Evolutionary conservation across 1,284 basidiomycete species (phyloP).

Genomic region (Tylopilus sp.): DNA sequence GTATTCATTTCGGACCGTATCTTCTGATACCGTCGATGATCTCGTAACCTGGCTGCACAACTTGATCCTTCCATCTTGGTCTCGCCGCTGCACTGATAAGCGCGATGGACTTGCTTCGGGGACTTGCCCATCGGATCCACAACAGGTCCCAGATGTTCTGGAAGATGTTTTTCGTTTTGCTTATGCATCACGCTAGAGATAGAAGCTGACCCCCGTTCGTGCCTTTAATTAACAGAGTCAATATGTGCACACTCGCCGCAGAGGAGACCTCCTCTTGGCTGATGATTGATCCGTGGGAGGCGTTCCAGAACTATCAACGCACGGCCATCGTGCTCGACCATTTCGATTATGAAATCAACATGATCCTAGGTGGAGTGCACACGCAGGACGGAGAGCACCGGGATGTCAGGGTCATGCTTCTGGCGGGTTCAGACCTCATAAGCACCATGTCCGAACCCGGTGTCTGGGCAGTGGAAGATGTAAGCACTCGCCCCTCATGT

Average conservation of each 20-base stretch:
- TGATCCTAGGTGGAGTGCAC: conserved; percentile 65
- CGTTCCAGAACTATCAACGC: conserved; percentile 89
- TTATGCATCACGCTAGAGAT: conserved; percentile 4
- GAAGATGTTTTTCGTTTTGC: conserved; percentile 6
- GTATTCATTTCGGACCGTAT: conserved; percentile 8
- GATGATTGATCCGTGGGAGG: conserved; percentile 98
- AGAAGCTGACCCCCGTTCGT: conserved; percentile 16
- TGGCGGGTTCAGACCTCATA: conserved; percentile 96
- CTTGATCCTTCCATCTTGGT: conserved; percentile 17
- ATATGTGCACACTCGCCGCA: conserved; percentile 85
- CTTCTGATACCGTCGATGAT: conserved; percentile 12
- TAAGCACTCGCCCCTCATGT: conserved; percentile 39
- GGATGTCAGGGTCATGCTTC: conserved; percentile 80
- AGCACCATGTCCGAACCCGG: conserved; percentile 99
- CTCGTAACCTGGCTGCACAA: conserved; percentile 8
- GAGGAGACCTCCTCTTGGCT: conserved; percentile 77
- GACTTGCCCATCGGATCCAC: conserved; percentile 11
- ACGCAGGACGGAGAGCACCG: conserved; percentile 63
- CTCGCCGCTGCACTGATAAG: conserved; percentile 11
- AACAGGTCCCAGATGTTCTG: conserved; percentile 5
- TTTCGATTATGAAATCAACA: conserved; percentile 92
- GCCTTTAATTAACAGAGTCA: conserved; percentile 50
- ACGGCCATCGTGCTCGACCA: conserved; percentile 96
- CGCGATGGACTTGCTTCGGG: conserved; percentile 7
- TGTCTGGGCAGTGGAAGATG: conserved; percentile 94